Base-by-base conservation (phyloP, 2,329 filamentous ascomycete genomes). In the Colletotrichum incanum region DNA sequence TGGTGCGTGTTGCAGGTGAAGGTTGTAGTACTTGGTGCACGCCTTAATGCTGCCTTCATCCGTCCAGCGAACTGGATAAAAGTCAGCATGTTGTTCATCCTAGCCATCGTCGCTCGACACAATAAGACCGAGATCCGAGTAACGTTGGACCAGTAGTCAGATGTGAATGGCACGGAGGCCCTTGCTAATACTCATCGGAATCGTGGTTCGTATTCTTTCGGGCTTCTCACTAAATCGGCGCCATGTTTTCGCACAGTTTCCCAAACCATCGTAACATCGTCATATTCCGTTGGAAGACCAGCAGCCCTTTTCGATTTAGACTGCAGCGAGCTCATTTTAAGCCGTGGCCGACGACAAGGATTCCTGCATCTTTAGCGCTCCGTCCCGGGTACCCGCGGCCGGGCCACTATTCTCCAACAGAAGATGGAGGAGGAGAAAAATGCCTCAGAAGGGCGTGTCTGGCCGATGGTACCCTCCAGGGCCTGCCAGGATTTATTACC, bases 291-390 rank as follows among this genome's bases (percentile, higher is more conserved):
- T 28, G 52, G 50, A 65, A 9, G 26, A 65, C 11, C 41, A 34
- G 31, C n/a, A 43, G n/a, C 50, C 55, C 28, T 26, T 72, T 64
- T 63, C 26, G 43, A 54, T 23, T 28, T 31, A 18, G 43, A 59
- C 56, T 68, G 65, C 69, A 68, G 59, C 18, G 26, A 60, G 18
- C 45, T 70, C 59, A 65, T 70, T 52, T 71, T 41, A 23, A 49
- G 58, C 59, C 23, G 45, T 50, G 20, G 37, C 28, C 2, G 28
- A 45, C 28, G 52, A 54, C 59, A 34, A 54, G 69, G 69, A 28
- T 50, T 14, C 14, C 18, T 8, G 68, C 64, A 43, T 34, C 49
- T n/a, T 28, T 60, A 69, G 70, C 59, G 65, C 54, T 49, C 28
- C 45, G 60, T 69, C 45, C 70, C 70, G 70, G 12, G 6, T 23